phyloP scores from a whole-genome alignment of 768 basidiomycete species.

The Rhodotorula babjevae region DNA sequence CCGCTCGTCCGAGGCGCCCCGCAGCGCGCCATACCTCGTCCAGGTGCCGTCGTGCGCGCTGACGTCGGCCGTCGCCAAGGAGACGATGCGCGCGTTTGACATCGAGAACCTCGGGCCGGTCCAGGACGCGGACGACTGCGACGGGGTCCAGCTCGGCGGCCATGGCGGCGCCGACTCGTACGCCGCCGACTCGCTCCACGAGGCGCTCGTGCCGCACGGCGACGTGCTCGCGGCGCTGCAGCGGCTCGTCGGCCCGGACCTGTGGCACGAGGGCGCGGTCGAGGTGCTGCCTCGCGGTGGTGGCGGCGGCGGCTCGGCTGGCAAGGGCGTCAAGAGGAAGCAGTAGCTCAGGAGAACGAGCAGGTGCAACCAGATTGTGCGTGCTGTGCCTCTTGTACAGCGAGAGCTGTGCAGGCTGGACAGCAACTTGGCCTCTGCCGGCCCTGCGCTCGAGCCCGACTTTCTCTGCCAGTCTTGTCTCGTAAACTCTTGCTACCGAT shows the following conservation, averaged over 20 bases:
- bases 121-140: conserved; percentile 7
- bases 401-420: no score
- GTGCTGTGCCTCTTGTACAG: no score
- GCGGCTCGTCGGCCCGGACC: conserved; percentile 18
- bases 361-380: no score
- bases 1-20: not conserved
- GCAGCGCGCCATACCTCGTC: conserved; percentile 7
- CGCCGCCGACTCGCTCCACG: conserved; percentile 5
- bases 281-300: conserved; percentile 16
- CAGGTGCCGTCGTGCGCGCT: conserved; percentile 26
- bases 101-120: conserved; percentile 20
- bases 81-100: conserved; percentile 1
- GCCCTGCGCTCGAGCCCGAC: no score
- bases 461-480: no score
- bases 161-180: not conserved
- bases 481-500: no score
- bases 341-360: no score
- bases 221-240: conserved; percentile 10
- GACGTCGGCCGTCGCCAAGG: not conserved
- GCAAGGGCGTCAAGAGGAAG: not conserved
- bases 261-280: conserved; percentile 26
- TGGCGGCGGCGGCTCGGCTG: no score
- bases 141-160: conserved; percentile 9
- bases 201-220: conserved; percentile 13
- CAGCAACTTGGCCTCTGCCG: no score